A percentile compares a stretch with the other conserved stretches of the same genome.
Evolutionary conservation across 305 asterid genomes (phyloP).

Genomic region (Solanum aculeatissimum): DNA sequence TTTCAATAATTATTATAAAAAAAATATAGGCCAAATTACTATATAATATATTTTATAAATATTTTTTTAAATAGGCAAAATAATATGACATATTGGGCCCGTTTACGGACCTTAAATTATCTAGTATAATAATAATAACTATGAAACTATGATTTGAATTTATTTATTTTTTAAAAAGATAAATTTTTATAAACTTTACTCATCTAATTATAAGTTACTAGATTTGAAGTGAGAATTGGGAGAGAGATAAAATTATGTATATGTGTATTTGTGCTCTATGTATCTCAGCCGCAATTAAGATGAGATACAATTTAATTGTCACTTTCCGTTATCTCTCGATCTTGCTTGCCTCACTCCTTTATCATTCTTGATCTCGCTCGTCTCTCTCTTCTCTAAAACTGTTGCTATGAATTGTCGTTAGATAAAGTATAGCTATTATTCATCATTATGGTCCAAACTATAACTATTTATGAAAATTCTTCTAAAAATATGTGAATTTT

Average conservation of each 20-base stretch:
- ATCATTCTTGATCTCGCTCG: not conserved
- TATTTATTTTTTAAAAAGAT: too few relatives aligned
- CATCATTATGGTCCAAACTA: not conserved
- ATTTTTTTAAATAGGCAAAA: too few relatives aligned
- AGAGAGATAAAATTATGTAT: not conserved
- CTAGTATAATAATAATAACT: too few relatives aligned
- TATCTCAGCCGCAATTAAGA: not conserved
- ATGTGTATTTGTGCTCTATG: not conserved
- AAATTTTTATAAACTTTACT: too few relatives aligned
- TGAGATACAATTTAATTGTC: too few relatives aligned
- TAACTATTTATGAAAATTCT: not conserved
- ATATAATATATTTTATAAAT: too few relatives aligned
- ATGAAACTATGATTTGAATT: rapidly evolving
- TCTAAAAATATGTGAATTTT: not conserved
- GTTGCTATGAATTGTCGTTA: not conserved
- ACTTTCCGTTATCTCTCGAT: too few relatives aligned
- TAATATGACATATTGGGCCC: too few relatives aligned
- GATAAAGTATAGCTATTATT: not conserved
- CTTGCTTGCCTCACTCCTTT: not conserved
- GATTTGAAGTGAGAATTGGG: not conserved
- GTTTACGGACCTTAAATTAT: not conserved
- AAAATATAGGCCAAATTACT: too few relatives aligned
- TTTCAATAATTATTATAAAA: too few relatives aligned
- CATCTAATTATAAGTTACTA: not conserved
- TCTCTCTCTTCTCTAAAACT: not conserved